A percentile compares a stretch with the other conserved stretches of the same genome.
These are phyloP conservation scores for Tripterygium wilfordii DNA, from an alignment of 177 flowering plant genomes.

Conservation along the genomic window DNA sequence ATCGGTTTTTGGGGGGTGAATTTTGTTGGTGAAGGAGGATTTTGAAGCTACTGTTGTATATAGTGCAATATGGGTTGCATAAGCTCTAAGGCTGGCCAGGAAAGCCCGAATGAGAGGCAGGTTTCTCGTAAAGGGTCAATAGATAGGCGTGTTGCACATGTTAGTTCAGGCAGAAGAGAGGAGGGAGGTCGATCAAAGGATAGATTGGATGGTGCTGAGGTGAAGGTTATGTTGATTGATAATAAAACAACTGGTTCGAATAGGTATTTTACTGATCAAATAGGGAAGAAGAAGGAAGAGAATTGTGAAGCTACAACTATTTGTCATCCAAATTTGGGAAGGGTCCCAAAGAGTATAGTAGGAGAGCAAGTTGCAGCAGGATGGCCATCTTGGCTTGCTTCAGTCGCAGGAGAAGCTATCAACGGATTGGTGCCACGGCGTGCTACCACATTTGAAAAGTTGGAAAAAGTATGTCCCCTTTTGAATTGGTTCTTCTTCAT, in stretches of 20 bases:
- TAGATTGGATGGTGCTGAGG: conserved; percentile 17
- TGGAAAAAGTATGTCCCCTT: conserved; percentile 35
- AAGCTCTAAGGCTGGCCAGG: conserved; percentile 27
- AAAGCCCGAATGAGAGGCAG: conserved; percentile 13
- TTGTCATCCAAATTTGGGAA: conserved; percentile 14
- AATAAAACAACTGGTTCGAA: conserved; percentile 25
- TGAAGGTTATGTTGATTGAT: conserved; percentile 24
- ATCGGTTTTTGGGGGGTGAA: conserved; percentile 1
- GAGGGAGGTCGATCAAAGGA: conserved; percentile 16
- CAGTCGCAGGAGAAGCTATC: conserved; percentile 51
- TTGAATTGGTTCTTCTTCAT: conserved; percentile 1
- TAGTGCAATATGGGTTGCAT: conserved; percentile 30
- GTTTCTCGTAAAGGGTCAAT: conserved; percentile 14
- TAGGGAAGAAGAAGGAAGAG: conserved; percentile 17
- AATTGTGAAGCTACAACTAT: conserved; percentile 13
- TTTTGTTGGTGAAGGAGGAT: conserved; percentile 1
- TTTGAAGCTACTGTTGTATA: too few species aligned
- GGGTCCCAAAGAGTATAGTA: conserved; percentile 26
- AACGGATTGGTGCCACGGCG: conserved; percentile 52
- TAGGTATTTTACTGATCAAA: conserved; percentile 24
- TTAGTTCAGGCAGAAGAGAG: conserved; percentile 14
- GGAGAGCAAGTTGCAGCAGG: conserved; percentile 61
- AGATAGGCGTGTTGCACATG: conserved; percentile 2
- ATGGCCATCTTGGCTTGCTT: conserved; percentile 63
- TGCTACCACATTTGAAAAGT: conserved; percentile 44